phyloP scores from a whole-genome alignment of 805 yeast genomes.

The Starmera dryadoides region DNA sequence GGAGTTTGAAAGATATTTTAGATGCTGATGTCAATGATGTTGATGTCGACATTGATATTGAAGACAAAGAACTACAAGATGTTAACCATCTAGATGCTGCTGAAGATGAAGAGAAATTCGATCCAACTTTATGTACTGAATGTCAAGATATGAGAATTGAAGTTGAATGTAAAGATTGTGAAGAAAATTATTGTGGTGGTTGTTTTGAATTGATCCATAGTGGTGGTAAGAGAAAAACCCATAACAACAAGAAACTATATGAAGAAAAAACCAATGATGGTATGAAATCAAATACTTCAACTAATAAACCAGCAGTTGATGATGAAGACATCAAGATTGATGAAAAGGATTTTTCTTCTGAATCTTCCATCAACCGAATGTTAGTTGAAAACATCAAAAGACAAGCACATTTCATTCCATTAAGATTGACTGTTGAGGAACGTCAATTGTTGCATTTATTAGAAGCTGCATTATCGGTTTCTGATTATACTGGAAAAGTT shows the following conservation, averaged over 20 bases:
- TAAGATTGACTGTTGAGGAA: slow-evolving; percentile 62
- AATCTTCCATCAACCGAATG: slow-evolving; percentile 7
- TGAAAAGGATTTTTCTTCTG: slow-evolving; percentile 7
- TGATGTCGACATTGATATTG: slow-evolving; percentile 21
- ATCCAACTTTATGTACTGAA: slow-evolving; percentile 50
- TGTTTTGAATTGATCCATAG: slow-evolving; percentile 65
- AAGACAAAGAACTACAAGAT: slow-evolving; percentile 5
- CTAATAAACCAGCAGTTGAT: slow-evolving; percentile 4
- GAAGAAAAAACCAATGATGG: slow-evolving; percentile 19
- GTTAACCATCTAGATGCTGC: slow-evolving; percentile 11
- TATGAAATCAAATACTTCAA: slow-evolving; percentile 11
- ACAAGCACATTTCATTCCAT: slow-evolving; percentile 53
- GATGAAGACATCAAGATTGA: slow-evolving; percentile 3
- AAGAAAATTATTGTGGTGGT: slow-evolving; percentile 61
- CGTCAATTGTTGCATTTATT: slow-evolving; percentile 58
- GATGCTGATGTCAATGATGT: slow-evolving; percentile 30
- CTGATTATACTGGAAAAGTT: slow-evolving; percentile 74
- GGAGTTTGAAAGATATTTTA: slow-evolving; percentile 29
- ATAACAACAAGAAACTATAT: slow-evolving; percentile 25
- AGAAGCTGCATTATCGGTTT: slow-evolving; percentile 72
- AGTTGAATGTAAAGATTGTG: slow-evolving; percentile 53
- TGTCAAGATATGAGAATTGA: slow-evolving; percentile 71
- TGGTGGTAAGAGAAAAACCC: slow-evolving; percentile 54
- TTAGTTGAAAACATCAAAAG: slow-evolving; percentile 24
- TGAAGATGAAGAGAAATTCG: slow-evolving; percentile 21